These are phyloP conservation scores for Rhododendron ovatum DNA, from an alignment of 148 eudicot genomes.

Conservation along the genomic window DNA sequence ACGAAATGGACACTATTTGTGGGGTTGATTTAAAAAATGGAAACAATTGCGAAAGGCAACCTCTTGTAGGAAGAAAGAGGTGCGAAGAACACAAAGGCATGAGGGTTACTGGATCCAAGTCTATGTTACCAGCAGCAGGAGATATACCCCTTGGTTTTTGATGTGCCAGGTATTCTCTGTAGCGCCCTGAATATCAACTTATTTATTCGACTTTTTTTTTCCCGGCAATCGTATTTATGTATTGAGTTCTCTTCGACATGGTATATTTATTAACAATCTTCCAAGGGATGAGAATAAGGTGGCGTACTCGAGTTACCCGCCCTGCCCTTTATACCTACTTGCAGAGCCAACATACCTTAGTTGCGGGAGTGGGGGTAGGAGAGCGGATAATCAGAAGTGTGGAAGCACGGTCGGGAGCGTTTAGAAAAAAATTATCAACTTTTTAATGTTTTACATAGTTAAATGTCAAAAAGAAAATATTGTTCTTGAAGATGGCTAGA, in stretches of 20 bases:
- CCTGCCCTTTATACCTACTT: background rate
- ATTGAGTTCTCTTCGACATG: background rate
- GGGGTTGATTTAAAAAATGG: slow-evolving; percentile 41
- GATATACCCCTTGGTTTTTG: background rate
- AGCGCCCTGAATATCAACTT: background rate
- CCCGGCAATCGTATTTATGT: background rate
- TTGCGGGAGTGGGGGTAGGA: too few relatives aligned
- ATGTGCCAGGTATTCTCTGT: background rate
- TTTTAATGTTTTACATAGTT: too few relatives aligned
- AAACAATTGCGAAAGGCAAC: slow-evolving; percentile 20
- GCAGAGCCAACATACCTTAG: too few relatives aligned
- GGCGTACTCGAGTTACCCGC: background rate
- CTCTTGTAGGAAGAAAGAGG: slow-evolving; percentile 18
- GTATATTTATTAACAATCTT: too few relatives aligned
- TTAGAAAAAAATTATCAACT: too few relatives aligned
- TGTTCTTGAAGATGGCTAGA: too few relatives aligned
- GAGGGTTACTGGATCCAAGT: slow-evolving; percentile 10
- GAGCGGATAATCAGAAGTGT: too few relatives aligned
- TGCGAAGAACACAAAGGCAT: slow-evolving; percentile 31
- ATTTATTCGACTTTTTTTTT: background rate
- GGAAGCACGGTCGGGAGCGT: too few relatives aligned
- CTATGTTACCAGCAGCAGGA: background rate
- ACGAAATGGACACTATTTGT: slow-evolving; percentile 17
- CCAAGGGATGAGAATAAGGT: background rate
- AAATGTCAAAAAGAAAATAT: too few relatives aligned